Conservation (phyloP, 2,329 filamentous ascomycete genomes). For the Tolypocladium amazonense region DNA sequence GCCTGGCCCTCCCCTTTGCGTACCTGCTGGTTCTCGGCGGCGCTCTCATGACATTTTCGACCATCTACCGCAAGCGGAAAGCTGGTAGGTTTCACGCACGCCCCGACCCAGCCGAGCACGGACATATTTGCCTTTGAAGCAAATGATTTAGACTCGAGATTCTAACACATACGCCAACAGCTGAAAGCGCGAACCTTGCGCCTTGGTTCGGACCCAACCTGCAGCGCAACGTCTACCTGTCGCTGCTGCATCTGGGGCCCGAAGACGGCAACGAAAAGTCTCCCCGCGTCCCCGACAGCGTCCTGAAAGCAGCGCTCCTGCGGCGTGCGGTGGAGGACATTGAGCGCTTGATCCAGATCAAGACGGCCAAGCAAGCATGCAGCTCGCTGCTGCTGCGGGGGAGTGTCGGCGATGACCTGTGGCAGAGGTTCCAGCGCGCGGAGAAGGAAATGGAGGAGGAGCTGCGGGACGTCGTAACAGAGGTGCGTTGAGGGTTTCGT, state of each 20-base stretch:
- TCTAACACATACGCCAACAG: constrained; percentile 27
- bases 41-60: constrained; percentile 84
- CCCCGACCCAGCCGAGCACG: not conserved
- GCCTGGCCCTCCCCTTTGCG: constrained; percentile 75
- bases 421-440: constrained; percentile 81
- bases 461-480: constrained; percentile 82
- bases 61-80: constrained; percentile 87
- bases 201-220: constrained; percentile 92
- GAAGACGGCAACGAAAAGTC: constrained; percentile 54
- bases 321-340: constrained; percentile 90
- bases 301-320: constrained; percentile 80
- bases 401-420: constrained; percentile 90
- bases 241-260: constrained; percentile 70
- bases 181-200: constrained; percentile 71
- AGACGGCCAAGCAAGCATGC: constrained; percentile 80
- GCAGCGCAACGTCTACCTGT: constrained; percentile 89
- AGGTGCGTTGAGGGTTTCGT: constrained; percentile 44
- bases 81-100: constrained; percentile 43
- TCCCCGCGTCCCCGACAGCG: constrained; percentile 64
- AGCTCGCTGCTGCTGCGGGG: constrained; percentile 75
- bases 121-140: not conserved
- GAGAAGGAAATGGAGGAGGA: constrained; percentile 98
- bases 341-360: constrained; percentile 77
- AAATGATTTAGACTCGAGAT: not conserved
- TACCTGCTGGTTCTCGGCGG: constrained; percentile 83